Evolutionary conservation across 208 protist genomes (phyloP), one percentile per base, ranked within the genome.

Genomic region (Plasmodiophora brassicae): DNA sequence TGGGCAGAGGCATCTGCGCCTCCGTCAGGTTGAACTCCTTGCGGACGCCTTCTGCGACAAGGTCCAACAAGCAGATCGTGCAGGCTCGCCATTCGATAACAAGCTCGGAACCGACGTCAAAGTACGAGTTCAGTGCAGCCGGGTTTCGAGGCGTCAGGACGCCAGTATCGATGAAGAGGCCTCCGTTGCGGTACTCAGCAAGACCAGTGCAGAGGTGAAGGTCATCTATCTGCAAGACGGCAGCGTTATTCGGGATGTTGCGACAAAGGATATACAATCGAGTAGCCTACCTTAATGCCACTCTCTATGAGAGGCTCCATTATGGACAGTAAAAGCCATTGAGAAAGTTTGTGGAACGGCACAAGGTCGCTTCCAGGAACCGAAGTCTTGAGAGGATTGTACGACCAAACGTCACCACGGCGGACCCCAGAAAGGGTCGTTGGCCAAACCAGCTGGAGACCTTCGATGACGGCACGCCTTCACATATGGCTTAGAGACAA

Each of bases 111-210:
- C 84, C 84, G n/a, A 86, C 84, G 44, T 86, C 46, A 44, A 71
- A 86, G 36, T 53, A 71, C 35, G 28, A 44, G 28, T 44, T 36
- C 28, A 65, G 45, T 5, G 45, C 20, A 28, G 50, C 35, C 1
- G 84, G 45, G 44, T 86, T 65, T 53, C 50, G 45, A 28, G 50
- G 45, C 25, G n/a, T 65, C 36, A 86, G 36, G 28, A 86, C 84
- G 28, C 84, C 84, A 86, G 84, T 86, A n/a, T 86, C 84, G 50
- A 86, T 57, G 84, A 86, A 65, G 35, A 86, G 44, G 20, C 84
- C 84, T 14, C 84, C 84, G 43, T 86, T 86, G 36, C 84, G 45
- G 84, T 86, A 86, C n/a, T 86, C 84, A n/a, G 84, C 46, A 5
- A 86, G n/a, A 32, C 84, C 45, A 86, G 84, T 86, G n/a, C 32